Conservation (phyloP, 1,139 yeast genomes). For the Candida sp. region DNA sequence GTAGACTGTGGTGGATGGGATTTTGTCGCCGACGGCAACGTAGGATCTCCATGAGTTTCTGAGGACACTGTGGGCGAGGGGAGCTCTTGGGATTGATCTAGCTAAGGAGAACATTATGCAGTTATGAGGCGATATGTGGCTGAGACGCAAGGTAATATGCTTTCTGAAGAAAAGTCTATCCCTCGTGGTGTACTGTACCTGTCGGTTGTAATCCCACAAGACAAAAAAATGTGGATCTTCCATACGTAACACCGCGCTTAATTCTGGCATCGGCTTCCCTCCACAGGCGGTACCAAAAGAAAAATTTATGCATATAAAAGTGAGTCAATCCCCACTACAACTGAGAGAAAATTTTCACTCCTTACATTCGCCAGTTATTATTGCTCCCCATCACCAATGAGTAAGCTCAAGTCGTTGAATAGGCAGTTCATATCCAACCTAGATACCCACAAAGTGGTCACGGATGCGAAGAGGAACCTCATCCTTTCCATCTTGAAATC, state of each 20-base stretch:
- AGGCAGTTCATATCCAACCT: slow-evolving; percentile 44
- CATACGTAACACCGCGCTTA: neutral
- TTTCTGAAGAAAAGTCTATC: too few species aligned
- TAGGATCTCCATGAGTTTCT: slow-evolving; percentile 20
- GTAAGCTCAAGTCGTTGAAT: slow-evolving; percentile 31
- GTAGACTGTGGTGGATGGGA: slow-evolving; percentile 61
- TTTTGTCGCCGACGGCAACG: slow-evolving; percentile 54
- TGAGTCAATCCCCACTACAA: neutral
- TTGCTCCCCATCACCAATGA: slow-evolving; percentile 24
- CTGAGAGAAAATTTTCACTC: neutral
- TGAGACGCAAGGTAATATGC: neutral
- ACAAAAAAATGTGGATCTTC: neutral
- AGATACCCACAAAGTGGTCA: slow-evolving; percentile 33
- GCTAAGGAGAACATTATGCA: slow-evolving; percentile 11
- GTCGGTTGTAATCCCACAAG: neutral
- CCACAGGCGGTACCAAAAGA: neutral
- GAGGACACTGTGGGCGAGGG: neutral
- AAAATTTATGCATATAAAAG: neutral
- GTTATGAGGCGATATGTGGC: neutral
- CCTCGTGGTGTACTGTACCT: too few species aligned
- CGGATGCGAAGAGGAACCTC: slow-evolving; percentile 52
- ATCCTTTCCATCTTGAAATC: slow-evolving; percentile 73
- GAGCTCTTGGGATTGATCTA: slow-evolving; percentile 9
- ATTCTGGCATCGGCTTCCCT: neutral
- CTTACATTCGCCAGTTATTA: neutral